Percentiles rank a stretch among this genome's conserved stretches.
These are phyloP conservation scores for Trichocladium uniseriatum DNA, from an alignment of 495 filamentous ascomycete species.

Conservation along the genomic window DNA sequence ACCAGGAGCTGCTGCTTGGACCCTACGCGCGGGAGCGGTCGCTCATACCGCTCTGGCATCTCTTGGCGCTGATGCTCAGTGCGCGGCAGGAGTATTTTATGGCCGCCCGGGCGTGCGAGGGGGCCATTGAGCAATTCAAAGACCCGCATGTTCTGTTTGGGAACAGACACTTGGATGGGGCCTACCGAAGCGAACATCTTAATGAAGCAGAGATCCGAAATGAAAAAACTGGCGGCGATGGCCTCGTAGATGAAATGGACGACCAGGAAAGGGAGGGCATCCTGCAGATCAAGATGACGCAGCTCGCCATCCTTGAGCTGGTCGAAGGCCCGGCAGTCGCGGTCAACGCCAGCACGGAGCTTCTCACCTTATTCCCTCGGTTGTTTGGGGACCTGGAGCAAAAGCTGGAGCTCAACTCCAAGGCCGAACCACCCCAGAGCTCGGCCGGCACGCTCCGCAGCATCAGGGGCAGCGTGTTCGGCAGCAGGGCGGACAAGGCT, in stretches of 20 bases:
- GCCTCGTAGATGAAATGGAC: constrained; percentile 62
- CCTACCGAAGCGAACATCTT: constrained; percentile 46
- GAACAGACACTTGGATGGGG: constrained; percentile 33
- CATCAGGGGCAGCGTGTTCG: constrained; percentile 66
- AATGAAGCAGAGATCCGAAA: constrained; percentile 34
- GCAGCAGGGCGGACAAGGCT: constrained; percentile 39
- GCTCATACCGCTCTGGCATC: constrained; percentile 69
- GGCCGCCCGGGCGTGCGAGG: constrained; percentile 73
- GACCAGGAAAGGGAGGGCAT: constrained; percentile 71
- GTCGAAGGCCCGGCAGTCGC: constrained; percentile 72
- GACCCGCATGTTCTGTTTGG: constrained; percentile 50
- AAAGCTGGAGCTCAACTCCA: constrained; percentile 24
- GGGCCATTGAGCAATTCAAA: constrained; percentile 79
- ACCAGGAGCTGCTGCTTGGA: constrained; percentile 28
- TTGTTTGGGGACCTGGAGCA: constrained; percentile 55
- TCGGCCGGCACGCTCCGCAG: constrained; percentile 60
- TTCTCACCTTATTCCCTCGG: constrained; percentile 69
- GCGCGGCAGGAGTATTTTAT: constrained; percentile 75
- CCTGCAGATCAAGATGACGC: constrained; percentile 88
- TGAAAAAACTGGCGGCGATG: constrained; percentile 30
- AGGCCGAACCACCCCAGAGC: constrained; percentile 50
- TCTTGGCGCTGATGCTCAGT: constrained; percentile 76
- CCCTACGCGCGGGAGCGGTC: constrained; percentile 45
- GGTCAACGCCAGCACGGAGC: constrained; percentile 71
- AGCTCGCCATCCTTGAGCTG: constrained; percentile 74